phyloP scores from a whole-genome alignment of 148 eudicot species.

The Camellia sinensis region DNA sequence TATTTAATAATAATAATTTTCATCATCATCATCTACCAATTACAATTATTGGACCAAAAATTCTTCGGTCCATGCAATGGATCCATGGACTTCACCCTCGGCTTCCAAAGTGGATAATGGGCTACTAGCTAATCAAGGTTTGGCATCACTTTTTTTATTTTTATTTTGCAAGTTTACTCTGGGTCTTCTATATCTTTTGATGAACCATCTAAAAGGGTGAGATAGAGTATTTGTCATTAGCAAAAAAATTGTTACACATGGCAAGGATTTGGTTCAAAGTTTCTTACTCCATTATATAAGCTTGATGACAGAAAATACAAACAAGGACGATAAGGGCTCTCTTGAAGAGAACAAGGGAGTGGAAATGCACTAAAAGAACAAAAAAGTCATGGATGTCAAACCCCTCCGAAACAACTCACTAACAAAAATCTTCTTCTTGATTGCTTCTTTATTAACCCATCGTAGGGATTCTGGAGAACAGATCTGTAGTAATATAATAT shows the following conservation, averaged over 20 bases:
- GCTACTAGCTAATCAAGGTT: not conserved
- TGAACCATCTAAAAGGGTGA: not conserved
- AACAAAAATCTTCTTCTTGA: not conserved
- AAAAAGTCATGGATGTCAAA: not conserved
- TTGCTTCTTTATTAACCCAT: not conserved
- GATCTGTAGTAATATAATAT: too few species aligned
- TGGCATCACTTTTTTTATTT: not conserved
- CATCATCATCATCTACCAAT: too few species aligned
- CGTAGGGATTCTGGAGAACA: not conserved
- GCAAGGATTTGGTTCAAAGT: too few species aligned
- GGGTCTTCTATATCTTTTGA: not conserved
- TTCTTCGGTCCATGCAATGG: too few species aligned
- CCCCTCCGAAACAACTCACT: not conserved
- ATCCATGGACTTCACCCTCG: too few species aligned
- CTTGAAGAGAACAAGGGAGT: not conserved
- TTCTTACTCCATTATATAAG: too few species aligned
- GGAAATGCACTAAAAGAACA: too few species aligned
- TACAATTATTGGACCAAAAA: too few species aligned
- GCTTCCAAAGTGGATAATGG: too few species aligned
- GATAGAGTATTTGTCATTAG: not conserved
- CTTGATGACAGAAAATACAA: not conserved
- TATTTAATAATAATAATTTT: too few species aligned
- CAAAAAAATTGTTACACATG: too few species aligned
- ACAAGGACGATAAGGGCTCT: not conserved
- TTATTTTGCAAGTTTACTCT: not conserved